These are phyloP conservation scores for Gynostemma pentaphyllum DNA, from an alignment of 306 rosid genomes.

Conservation along the genomic window DNA sequence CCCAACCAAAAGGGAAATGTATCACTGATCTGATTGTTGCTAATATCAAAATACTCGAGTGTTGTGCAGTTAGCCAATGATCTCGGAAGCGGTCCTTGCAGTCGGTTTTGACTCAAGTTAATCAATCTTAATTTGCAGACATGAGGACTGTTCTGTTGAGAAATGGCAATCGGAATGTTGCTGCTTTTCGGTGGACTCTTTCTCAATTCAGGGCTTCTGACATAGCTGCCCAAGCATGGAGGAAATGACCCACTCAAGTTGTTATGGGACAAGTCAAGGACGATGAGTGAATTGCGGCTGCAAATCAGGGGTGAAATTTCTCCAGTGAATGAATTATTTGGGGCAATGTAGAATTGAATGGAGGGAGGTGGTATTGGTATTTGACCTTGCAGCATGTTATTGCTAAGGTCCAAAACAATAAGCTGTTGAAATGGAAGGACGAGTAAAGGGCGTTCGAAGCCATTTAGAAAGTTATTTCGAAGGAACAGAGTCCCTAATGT, in stretches of 20 bases:
- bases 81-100: conserved; percentile 10
- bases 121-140: background rate
- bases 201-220: background rate
- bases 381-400: background rate
- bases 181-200: background rate
- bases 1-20: conserved; percentile 37
- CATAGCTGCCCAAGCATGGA: background rate
- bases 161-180: background rate
- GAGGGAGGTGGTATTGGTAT: conserved; percentile 5
- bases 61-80: background rate
- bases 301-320: conserved; percentile 7
- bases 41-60: conserved; percentile 1
- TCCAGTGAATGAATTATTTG: background rate
- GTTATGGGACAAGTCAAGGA: conserved; percentile 6
- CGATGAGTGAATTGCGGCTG: background rate
- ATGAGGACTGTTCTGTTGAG: background rate
- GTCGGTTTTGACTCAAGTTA: conserved; percentile 11
- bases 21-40: conserved; percentile 12
- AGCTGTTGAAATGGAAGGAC: background rate
- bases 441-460: background rate
- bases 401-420: background rate
- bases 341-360: background rate
- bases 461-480: background rate
- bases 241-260: conserved; percentile 10
- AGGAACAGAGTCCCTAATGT: background rate